Conservation (phyloP, 2,329 filamentous ascomycete species). For the Sarocladium oryzae region DNA sequence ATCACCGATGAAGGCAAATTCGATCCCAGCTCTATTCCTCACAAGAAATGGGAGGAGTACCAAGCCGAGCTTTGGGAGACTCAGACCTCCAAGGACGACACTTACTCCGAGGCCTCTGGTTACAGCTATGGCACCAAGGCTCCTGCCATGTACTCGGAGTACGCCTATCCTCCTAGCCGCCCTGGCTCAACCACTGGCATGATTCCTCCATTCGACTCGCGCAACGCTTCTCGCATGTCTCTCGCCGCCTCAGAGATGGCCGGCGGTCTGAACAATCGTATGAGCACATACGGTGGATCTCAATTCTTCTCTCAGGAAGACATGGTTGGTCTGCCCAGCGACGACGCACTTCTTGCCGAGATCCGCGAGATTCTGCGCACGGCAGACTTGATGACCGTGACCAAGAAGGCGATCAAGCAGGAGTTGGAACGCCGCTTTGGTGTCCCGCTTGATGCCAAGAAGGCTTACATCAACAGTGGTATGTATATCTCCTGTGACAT, state of each 20-base stretch:
- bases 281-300: slow-evolving; percentile 55
- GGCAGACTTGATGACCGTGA: slow-evolving; percentile 94
- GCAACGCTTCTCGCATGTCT: slow-evolving; percentile 64
- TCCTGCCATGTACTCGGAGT: slow-evolving; percentile 59
- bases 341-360: slow-evolving; percentile 86
- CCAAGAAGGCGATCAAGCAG: slow-evolving; percentile 95
- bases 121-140: slow-evolving; percentile 90
- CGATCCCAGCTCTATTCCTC: slow-evolving; percentile 83
- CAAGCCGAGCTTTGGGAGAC: slow-evolving; percentile 97
- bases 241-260: slow-evolving; percentile 66
- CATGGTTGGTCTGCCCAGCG: slow-evolving; percentile 70
- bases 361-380: slow-evolving; percentile 89
- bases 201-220: slow-evolving; percentile 36
- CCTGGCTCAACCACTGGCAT: slow-evolving; percentile 49
- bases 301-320: slow-evolving; percentile 59
- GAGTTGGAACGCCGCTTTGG: slow-evolving; percentile 90
- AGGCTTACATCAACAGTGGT: slow-evolving; percentile 91
- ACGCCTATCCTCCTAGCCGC: slow-evolving; percentile 55
- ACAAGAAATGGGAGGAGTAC: slow-evolving; percentile 99
- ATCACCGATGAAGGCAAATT: slow-evolving; percentile 98
- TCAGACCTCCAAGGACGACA: slow-evolving; percentile 75
- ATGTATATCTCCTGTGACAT: slow-evolving; percentile 33
- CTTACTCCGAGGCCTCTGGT: slow-evolving; percentile 82
- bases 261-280: slow-evolving; percentile 36
- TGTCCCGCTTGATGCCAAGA: slow-evolving; percentile 76